These are phyloP conservation scores for Hypomontagnella submonticulosa DNA, from an alignment of 495 filamentous ascomycete species.

Conservation along the genomic window DNA sequence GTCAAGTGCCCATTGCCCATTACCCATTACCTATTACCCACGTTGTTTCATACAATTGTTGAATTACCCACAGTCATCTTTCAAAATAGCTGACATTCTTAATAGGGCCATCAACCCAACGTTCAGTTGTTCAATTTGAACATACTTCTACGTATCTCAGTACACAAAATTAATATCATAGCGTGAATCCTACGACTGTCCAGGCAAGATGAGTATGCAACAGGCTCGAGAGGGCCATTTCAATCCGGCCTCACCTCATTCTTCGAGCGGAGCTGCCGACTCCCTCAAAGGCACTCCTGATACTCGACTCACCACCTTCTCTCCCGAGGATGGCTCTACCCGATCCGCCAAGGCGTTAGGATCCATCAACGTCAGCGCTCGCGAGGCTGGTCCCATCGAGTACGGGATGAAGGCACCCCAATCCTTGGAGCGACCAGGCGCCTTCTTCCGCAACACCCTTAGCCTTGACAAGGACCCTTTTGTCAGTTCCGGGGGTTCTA, in stretches of 20 bases:
- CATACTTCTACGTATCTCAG: conserved; percentile 16
- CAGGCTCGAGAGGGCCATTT: conserved; percentile 52
- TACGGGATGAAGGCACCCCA: conserved; percentile 34
- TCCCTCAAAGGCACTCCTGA: conserved; percentile 72
- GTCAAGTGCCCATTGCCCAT: too few relatives aligned
- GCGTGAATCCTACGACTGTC: not conserved
- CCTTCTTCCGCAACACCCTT: conserved; percentile 29
- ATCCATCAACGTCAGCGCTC: conserved; percentile 34
- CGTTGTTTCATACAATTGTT: not conserved
- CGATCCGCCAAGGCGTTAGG: conserved; percentile 48
- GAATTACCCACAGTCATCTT: conserved; percentile 1
- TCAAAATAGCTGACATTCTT: not conserved
- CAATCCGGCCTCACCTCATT: conserved; percentile 66
- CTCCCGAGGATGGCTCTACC: conserved; percentile 65
- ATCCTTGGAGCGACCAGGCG: conserved; percentile 27
- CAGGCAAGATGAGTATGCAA: conserved; percentile 40
- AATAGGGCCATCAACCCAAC: not conserved
- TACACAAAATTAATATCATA: not conserved
- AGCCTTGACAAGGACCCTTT: conserved; percentile 58
- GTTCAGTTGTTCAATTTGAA: conserved; percentile 12
- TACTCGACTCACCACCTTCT: conserved; percentile 70
- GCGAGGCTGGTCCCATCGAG: conserved; percentile 35
- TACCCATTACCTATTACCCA: too few relatives aligned
- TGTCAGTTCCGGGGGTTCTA: conserved; percentile 43
- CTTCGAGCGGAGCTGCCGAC: conserved; percentile 63